These are phyloP conservation scores for Colletotrichum acutatum DNA, from an alignment of 2,329 filamentous ascomycete species.

Conservation along the genomic window DNA sequence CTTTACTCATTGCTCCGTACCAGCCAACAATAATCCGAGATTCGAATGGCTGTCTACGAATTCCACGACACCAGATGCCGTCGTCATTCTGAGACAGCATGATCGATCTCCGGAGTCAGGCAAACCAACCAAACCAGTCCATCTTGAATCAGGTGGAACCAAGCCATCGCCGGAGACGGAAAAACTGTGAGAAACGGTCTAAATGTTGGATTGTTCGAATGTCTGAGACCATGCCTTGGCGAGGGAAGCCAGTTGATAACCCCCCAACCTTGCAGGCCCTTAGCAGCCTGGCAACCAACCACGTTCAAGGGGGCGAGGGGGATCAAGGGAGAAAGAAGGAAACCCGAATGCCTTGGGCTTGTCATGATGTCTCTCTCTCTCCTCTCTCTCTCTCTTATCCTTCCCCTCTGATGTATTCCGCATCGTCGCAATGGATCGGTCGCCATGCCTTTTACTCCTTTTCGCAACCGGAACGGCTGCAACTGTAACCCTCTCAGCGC, in stretches of 20 bases:
- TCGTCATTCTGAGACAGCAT: not conserved
- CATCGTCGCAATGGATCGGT: not conserved
- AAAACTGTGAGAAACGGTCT: not conserved
- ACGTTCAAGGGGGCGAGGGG: not conserved
- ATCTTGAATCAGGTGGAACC: not conserved
- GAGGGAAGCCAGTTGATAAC: not conserved
- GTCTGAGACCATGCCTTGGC: not conserved
- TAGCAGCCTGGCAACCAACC: not conserved
- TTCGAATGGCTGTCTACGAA: not conserved
- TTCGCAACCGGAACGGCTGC: constrained; percentile 11
- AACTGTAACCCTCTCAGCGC: not conserved
- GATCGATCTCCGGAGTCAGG: not conserved
- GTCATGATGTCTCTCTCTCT: not conserved
- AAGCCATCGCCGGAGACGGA: not conserved
- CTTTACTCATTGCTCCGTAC: not conserved
- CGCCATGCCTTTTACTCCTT: not conserved
- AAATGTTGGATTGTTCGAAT: not conserved
- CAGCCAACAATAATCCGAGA: not conserved
- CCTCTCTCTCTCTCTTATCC: not conserved
- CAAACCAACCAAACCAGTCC: not conserved
- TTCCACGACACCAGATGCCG: not conserved
- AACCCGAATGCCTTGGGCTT: not conserved
- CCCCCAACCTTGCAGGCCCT: not conserved
- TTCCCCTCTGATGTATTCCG: not conserved
- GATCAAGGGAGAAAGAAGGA: not conserved